These are phyloP conservation scores for Hemileccinum rubropunctum DNA, from an alignment of 768 basidiomycete genomes.

Conservation along the genomic window DNA sequence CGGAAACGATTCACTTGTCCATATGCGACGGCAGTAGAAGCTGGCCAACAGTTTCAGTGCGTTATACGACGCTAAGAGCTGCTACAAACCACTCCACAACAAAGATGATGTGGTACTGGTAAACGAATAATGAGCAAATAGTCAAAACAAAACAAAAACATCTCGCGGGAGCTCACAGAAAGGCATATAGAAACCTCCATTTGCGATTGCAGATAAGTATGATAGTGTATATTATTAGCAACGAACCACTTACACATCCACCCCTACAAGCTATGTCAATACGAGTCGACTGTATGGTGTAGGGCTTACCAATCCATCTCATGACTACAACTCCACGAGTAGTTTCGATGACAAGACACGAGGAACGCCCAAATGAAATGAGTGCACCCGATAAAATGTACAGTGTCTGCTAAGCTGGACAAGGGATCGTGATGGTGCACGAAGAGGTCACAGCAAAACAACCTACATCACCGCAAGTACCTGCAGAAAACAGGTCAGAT, in stretches of 20 bases:
- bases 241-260: neutral
- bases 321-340: neutral
- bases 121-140: neutral
- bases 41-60: neutral
- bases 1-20: conserved; percentile 9
- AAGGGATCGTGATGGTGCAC: neutral
- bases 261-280: conserved; percentile 6
- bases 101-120: neutral
- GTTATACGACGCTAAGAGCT: too few relatives aligned
- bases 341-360: neutral
- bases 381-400: conserved; percentile 3
- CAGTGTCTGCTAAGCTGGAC: conserved; percentile 7
- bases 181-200: neutral
- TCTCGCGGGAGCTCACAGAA: neutral
- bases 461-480: conserved; percentile 5
- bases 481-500: neutral
- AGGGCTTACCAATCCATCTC: neutral
- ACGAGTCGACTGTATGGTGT: neutral
- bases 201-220: neutral
- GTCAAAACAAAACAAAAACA: too few relatives aligned
- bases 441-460: too few relatives aligned
- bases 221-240: neutral
- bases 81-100: conserved; percentile 9
- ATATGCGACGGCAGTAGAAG: conserved; percentile 15
- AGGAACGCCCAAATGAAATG: neutral